phyloP scores from a whole-genome alignment of 345 rosid genomes.

The Firmiana major region DNA sequence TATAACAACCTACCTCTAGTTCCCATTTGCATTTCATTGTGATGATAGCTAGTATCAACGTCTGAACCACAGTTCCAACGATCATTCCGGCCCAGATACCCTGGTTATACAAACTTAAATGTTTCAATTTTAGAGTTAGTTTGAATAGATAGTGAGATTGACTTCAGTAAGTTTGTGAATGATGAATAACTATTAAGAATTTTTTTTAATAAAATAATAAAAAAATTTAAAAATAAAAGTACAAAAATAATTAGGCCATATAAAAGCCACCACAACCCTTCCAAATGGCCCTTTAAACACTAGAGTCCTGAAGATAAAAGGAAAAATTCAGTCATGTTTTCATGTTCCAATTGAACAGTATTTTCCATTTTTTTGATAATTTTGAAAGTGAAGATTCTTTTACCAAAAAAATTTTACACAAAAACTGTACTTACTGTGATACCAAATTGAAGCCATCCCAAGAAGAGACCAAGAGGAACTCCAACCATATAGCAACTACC shows the following conservation, averaged over 20 bases:
- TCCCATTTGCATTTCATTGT: slow-evolving; percentile 43
- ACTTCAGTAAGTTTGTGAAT: no score
- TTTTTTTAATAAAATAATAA: no score
- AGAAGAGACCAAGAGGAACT: slow-evolving; percentile 41
- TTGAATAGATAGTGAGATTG: no score
- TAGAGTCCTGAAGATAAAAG: neutral
- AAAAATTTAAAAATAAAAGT: no score
- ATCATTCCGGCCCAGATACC: slow-evolving; percentile 57
- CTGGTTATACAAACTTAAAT: slow-evolving; percentile 15
- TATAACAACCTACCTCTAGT: slow-evolving; percentile 31
- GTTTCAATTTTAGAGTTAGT: neutral
- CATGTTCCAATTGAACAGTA: neutral
- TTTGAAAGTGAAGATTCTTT: neutral
- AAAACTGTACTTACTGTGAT: slow-evolving; percentile 23
- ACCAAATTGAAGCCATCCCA: slow-evolving; percentile 45
- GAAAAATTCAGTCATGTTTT: neutral
- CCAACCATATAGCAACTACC: slow-evolving; percentile 52
- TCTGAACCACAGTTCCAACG: slow-evolving; percentile 45
- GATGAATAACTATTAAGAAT: no score
- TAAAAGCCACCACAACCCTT: no score
- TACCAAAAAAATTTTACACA: neutral
- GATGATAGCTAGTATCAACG: slow-evolving; percentile 33
- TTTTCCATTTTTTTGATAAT: neutral
- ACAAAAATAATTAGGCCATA: no score
- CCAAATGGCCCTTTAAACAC: no score